Base-by-base conservation (phyloP, 371 early-diverging fungal genomes). In the Phascolomyces articulosus region DNA sequence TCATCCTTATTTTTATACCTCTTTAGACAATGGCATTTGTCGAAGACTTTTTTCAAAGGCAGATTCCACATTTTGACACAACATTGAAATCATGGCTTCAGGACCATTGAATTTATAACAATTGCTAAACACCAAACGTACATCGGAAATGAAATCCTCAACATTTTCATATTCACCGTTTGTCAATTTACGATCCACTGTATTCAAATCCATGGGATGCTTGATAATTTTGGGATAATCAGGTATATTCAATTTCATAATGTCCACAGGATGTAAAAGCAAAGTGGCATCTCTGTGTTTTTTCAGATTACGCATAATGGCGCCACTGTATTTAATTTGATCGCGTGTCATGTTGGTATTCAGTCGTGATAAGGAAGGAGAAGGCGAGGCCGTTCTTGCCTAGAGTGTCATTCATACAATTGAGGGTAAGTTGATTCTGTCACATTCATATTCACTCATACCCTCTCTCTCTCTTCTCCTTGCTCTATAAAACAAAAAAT, bases 131-230 rank as follows among this genome's bases (percentile, higher is more conserved):
- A 95, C 91, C 26, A 91, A 67, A n/a, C 89, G 80, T 41, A 94
- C 80, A 69, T 96, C 96, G 28, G 77, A 84, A 40, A 89, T 84
- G 63, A 95, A 92, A 40, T 91, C 91, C 24, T 85, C 82, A 0
- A 86, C 83, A 31, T 65, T 76, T 11, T 74, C 74, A 66, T 96
- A 96, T 49, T 88, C 84, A 26, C 85, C 83, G 20, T 63, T 62
- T 60, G 93, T 93, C 8, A 99, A 77, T 75, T 96, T 96, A 51
- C 80, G 79, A 64, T 94, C 94, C 20, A 98, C 91, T 0, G 99
- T 99, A 11, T 91, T 89, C 8, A 99, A 77, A 70, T 99, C 99
- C 98, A 99, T 99, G 0, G 99, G 99, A 28, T 86, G 69, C 72
- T 94, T 96, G 77, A 99, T 89, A 69, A 94, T 87, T 11, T 89